phyloP scores from a whole-genome alignment of 2,329 filamentous ascomycete species.

The Paracorniculantispora psalliotae region DNA sequence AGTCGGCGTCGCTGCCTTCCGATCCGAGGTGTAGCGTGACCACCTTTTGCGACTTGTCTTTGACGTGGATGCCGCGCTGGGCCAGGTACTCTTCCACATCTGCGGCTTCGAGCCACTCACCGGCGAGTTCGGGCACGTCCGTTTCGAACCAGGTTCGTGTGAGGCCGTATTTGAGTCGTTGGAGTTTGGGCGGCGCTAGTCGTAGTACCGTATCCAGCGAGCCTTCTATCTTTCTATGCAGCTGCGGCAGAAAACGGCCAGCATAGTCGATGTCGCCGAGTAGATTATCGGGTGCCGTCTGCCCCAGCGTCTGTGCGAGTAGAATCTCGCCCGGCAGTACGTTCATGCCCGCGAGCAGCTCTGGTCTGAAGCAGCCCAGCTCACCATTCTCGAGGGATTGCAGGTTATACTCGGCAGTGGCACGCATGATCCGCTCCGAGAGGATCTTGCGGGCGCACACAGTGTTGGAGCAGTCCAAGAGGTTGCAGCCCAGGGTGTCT shows the following conservation, averaged over 20 bases:
- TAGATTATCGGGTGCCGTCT: background rate
- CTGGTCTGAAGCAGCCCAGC: constrained; percentile 2
- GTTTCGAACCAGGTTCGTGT: constrained; percentile 12
- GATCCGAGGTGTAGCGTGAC: constrained; percentile 4
- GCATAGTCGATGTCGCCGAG: background rate
- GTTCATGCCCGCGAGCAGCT: background rate
- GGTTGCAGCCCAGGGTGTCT: constrained; percentile 7
- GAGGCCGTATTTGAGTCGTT: constrained; percentile 10
- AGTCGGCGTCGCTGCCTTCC: background rate
- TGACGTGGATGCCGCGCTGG: constrained; percentile 9
- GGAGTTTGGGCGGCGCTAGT: constrained; percentile 8
- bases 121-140: constrained; percentile 2
- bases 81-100: constrained; percentile 13
- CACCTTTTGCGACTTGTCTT: background rate
- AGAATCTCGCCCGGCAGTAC: constrained; percentile 6
- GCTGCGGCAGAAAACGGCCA: constrained; percentile 5
- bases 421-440: background rate
- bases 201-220: background rate
- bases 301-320: background rate
- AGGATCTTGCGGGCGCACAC: background rate
- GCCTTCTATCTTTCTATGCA: constrained; percentile 11
- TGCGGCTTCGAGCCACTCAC: constrained; percentile 12
- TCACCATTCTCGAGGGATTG: background rate
- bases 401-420: background rate
- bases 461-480: background rate